Base-by-base conservation (phyloP, 352 stramenopile species). In the Phytophthora capsici region DNA sequence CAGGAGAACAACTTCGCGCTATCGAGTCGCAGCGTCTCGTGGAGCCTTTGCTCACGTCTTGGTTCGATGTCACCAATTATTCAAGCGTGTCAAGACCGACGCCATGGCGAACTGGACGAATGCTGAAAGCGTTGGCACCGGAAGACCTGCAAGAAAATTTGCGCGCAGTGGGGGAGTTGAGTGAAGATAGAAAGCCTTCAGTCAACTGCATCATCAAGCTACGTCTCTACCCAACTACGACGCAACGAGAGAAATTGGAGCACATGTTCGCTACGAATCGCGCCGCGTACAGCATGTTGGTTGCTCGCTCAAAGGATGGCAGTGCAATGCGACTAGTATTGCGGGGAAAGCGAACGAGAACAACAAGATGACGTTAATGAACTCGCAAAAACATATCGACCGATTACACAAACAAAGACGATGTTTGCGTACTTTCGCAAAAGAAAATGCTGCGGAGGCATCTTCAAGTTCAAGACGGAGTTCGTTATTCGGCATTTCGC, bases 351-450 rank as follows among this genome's bases (percentile, higher is more conserved):
- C n/a, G n/a, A n/a, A n/a, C n/a, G 54, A 51, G 5, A 3, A 5
- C 2, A 30, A 17, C 2, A 63, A 63, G 20, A 54, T 63, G 17
- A 54, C 55, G 12, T 10, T 54, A 26, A 16, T 8, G n/a, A 56
- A 2, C 10, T 66, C 0, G 25, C 10, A 0, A 2, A 28, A 1
- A 54, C 66, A 22, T 57, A 61, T 25, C 50, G 56, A 1, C 44
- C 63, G 12, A 64, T 65, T 14, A n/a, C 58, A 14, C n/a, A n/a
- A n/a, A n/a, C n/a, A n/a, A n/a, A n/a, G n/a, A n/a, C n/a, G n/a
- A n/a, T n/a, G n/a, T n/a, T n/a, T n/a, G n/a, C n/a, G n/a, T n/a
- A 66, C 66, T 66, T 66, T 12, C 32, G 26, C 3, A 66, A 59
- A 57, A 57, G 20, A 49, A 41, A 3, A 38, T 3, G 8, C 22